Conservation (phyloP, 441 rosid species). For the Adansonia rubrostipa region DNA sequence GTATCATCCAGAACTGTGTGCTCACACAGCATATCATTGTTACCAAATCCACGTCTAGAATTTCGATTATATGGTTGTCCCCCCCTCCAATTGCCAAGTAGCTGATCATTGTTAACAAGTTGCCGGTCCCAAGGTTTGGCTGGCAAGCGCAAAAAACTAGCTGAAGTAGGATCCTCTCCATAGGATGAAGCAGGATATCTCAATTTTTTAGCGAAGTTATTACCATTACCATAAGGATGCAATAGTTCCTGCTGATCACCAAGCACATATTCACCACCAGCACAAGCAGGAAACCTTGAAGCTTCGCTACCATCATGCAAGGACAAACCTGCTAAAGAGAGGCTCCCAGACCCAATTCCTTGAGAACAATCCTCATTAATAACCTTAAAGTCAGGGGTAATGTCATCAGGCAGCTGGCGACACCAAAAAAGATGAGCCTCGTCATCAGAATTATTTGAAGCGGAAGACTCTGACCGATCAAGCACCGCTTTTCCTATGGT, state of each 20-base stretch:
- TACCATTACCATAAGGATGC: constrained; percentile 59
- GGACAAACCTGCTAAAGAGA: constrained; percentile 75
- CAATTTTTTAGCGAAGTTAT: constrained; percentile 57
- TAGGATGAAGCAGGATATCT: constrained; percentile 59
- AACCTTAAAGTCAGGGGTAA: constrained; percentile 89
- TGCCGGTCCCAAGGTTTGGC: constrained; percentile 88
- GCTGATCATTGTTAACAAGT: constrained; percentile 54
- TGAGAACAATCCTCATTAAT: constrained; percentile 75
- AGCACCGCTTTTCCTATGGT: constrained; percentile 67
- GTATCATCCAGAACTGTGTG: constrained; percentile 51
- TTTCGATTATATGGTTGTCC: constrained; percentile 53
- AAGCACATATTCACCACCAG: constrained; percentile 55
- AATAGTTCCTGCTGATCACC: constrained; percentile 56
- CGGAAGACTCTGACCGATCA: constrained; percentile 72
- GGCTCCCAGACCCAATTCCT: constrained; percentile 48
- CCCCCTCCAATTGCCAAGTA: constrained; percentile 60
- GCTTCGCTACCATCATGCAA: constrained; percentile 59
- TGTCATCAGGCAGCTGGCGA: constrained; percentile 92
- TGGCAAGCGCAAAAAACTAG: constrained; percentile 50
- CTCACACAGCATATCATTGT: constrained; percentile 60
- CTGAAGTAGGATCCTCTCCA: constrained; percentile 61
- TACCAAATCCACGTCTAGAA: constrained; percentile 49
- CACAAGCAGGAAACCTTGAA: constrained; percentile 52
- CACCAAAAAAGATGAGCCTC: constrained; percentile 90
- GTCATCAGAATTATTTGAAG: constrained; percentile 86